phyloP scores from a whole-genome alignment of 345 rosid genomes.

The Salix exigua region DNA sequence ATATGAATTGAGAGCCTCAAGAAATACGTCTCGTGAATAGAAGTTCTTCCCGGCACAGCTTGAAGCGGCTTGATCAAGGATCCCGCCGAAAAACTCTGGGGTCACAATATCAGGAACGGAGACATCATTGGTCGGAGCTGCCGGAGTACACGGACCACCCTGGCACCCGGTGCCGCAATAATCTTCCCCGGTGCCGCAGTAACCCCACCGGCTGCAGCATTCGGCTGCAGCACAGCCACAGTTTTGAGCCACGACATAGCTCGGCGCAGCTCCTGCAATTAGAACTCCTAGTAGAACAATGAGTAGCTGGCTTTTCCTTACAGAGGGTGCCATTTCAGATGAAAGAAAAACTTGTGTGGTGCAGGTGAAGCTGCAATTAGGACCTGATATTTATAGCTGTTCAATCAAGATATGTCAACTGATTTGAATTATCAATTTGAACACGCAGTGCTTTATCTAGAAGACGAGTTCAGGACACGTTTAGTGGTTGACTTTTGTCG shows the following conservation, averaged over 20 bases:
- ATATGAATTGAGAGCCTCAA: conserved; percentile 12
- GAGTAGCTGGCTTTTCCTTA: not conserved
- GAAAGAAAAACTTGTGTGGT: not conserved
- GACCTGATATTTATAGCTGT: not conserved
- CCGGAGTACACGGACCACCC: not conserved
- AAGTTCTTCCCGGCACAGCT: conserved; percentile 46
- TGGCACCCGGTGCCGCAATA: conserved; percentile 7
- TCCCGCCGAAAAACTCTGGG: conserved; percentile 5
- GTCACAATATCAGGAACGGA: conserved; percentile 4
- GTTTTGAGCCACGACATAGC: conserved; percentile 1
- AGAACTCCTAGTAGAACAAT: not conserved
- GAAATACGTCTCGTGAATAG: conserved; percentile 29
- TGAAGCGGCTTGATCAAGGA: conserved; percentile 7
- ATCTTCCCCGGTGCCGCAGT: not conserved
- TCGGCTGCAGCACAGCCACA: conserved; percentile 4
- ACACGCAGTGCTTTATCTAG: not conserved
- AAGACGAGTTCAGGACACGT: not conserved
- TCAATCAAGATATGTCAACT: not conserved
- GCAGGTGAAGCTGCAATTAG: not conserved
- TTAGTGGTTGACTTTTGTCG: not conserved
- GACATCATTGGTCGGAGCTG: not conserved
- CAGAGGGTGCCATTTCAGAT: not conserved
- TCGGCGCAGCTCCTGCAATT: not conserved
- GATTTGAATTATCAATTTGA: not conserved
- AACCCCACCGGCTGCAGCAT: conserved; percentile 16